Conservation (phyloP, 148 eudicot genomes). For the Mesembryanthemum crystallinum region DNA sequence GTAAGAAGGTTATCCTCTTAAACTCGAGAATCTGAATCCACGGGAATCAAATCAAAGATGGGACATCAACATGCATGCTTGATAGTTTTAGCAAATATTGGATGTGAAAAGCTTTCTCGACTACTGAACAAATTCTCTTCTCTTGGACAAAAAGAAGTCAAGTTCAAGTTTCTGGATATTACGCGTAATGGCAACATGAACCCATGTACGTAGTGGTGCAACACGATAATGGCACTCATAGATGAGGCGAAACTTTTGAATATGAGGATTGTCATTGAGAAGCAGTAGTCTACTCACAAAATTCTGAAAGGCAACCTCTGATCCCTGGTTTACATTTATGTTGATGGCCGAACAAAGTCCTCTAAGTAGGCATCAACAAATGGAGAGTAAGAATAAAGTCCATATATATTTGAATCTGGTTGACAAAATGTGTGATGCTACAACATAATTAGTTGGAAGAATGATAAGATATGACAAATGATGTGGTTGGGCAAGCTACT, state of each 20-base stretch:
- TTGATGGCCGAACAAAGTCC: background rate
- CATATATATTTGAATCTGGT: background rate
- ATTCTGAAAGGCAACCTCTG: conserved; percentile 19
- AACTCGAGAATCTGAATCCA: conserved; percentile 29
- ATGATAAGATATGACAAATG: conserved; percentile 3
- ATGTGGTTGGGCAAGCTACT: no score
- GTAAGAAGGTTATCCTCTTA: conserved; percentile 8
- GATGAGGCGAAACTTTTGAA: conserved; percentile 28
- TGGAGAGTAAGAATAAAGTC: background rate
- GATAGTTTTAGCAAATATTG: conserved; percentile 21
- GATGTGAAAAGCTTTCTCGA: conserved; percentile 21
- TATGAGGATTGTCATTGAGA: conserved; percentile 7
- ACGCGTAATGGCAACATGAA: conserved; percentile 19
- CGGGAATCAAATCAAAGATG: conserved; percentile 22
- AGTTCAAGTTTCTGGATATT: conserved; percentile 24
- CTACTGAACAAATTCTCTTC: background rate
- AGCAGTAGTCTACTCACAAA: conserved; percentile 29
- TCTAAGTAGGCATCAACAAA: background rate
- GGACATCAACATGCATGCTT: conserved; percentile 25
- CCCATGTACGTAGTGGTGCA: conserved; percentile 26
- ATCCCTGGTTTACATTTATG: background rate
- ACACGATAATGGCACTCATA: conserved; percentile 19
- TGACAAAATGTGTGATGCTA: background rate
- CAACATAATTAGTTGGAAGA: background rate
- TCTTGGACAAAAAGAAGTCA: conserved; percentile 18